These are phyloP conservation scores for Claviceps sorghi DNA, from an alignment of 2,329 filamentous ascomycete genomes.

Conservation along the genomic window DNA sequence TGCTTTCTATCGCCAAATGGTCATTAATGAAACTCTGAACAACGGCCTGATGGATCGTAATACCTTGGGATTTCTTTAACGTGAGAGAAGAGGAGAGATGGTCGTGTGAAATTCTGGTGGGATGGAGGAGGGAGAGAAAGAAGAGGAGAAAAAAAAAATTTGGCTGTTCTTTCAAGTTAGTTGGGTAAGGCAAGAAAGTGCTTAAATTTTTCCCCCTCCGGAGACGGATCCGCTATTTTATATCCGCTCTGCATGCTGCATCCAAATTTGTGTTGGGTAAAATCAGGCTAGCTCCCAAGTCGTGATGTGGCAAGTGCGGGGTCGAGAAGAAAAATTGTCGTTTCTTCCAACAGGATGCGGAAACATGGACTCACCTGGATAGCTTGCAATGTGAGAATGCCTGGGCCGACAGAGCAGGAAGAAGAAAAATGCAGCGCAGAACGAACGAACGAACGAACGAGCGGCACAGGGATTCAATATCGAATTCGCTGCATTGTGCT, in stretches of 20 bases:
- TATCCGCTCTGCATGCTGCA: not conserved
- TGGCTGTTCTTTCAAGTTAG: not conserved
- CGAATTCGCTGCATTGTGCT: not conserved
- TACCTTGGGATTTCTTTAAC: not conserved
- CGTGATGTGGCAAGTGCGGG: slow-evolving; percentile 4
- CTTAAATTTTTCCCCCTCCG: not conserved
- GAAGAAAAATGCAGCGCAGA: not conserved
- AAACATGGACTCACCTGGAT: not conserved
- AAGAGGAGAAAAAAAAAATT: not conserved
- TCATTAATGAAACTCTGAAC: not conserved
- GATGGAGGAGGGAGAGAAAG: not conserved
- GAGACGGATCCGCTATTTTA: slow-evolving; percentile 1
- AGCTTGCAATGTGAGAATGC: not conserved
- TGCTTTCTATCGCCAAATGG: not conserved
- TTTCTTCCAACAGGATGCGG: not conserved
- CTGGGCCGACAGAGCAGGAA: not conserved
- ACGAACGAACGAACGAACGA: not conserved
- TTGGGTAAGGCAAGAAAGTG: not conserved
- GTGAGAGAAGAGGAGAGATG: not conserved
- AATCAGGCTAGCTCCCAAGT: slow-evolving; percentile 1
- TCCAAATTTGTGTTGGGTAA: not conserved
- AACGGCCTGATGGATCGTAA: not conserved
- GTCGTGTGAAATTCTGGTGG: not conserved
- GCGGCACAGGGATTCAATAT: not conserved
- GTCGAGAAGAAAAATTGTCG: not conserved